These are phyloP conservation scores for Phytophthora citrophthora DNA, from an alignment of 352 stramenopile species.

Conservation along the genomic window DNA sequence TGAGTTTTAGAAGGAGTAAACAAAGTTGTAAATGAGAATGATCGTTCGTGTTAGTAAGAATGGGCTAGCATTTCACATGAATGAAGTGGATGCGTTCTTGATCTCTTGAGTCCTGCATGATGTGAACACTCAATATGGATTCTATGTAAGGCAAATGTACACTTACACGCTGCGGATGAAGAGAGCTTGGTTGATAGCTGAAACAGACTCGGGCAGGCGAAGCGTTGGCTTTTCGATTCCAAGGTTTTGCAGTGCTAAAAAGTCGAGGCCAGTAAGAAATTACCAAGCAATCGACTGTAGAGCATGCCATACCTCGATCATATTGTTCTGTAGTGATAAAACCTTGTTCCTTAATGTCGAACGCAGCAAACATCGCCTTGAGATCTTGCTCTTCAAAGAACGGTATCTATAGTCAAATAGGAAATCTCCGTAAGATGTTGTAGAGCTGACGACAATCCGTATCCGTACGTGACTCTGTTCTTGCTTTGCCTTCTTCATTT, in stretches of 20 bases:
- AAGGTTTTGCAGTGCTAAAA: constrained; percentile 57
- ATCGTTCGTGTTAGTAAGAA: background rate
- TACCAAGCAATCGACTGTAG: background rate
- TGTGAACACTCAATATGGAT: too few species aligned
- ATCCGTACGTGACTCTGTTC: constrained; percentile 55
- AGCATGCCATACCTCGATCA: constrained; percentile 52
- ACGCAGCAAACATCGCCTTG: constrained; percentile 76
- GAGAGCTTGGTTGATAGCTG: constrained; percentile 57
- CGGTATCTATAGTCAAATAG: constrained; percentile 37
- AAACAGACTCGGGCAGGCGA: constrained; percentile 66
- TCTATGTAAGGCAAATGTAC: background rate
- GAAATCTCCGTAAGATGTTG: background rate
- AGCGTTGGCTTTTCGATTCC: constrained; percentile 73
- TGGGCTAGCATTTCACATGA: constrained; percentile 47
- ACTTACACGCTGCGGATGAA: constrained; percentile 78
- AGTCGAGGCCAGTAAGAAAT: background rate
- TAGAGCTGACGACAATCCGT: background rate
- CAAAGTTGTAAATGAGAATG: background rate
- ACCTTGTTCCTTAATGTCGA: constrained; percentile 75
- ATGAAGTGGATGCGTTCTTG: constrained; percentile 68
- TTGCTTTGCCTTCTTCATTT: constrained; percentile 67
- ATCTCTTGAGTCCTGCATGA: constrained; percentile 63
- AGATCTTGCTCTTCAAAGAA: constrained; percentile 82
- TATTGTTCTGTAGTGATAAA: constrained; percentile 73
- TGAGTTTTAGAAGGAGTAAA: constrained; percentile 43